Conservation (phyloP, 441 rosid species). For the Erysimum pusillum region DNA sequence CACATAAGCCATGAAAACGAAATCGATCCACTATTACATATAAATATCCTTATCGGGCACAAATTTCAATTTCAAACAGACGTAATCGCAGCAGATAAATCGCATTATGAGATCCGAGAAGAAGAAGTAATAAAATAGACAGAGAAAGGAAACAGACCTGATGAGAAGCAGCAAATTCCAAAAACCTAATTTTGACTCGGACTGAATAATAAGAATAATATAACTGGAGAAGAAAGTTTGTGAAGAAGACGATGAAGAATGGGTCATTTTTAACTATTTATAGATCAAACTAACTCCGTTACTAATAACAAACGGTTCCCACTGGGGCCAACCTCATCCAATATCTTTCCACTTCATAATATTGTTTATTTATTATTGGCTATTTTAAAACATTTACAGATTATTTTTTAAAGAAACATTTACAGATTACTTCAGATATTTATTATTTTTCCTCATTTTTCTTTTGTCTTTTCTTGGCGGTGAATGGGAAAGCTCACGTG, state of each 20-base stretch:
- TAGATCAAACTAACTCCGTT: conserved; percentile 24
- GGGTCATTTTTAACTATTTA: background rate
- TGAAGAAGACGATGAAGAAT: conserved; percentile 5
- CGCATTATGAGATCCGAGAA: background rate
- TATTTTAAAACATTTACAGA: background rate
- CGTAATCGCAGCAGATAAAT: conserved; percentile 3
- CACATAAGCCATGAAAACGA: background rate
- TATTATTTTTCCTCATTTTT: no score
- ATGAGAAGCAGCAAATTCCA: background rate
- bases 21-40: background rate
- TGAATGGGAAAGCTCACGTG: conserved; percentile 17
- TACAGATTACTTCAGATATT: background rate
- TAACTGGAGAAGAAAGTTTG: conserved; percentile 3
- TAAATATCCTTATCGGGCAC: background rate
- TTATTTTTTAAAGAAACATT: background rate
- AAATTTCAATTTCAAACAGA: background rate
- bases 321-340: background rate
- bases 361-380: background rate
- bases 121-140: background rate
- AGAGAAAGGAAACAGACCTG: conserved; percentile 16
- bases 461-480: no score
- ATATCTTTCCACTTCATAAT: background rate
- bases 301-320: conserved; percentile 1
- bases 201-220: background rate
- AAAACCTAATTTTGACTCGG: conserved; percentile 18